phyloP scores from a whole-genome alignment of 176 grass and related monocot species.

The Musa itinerans region DNA sequence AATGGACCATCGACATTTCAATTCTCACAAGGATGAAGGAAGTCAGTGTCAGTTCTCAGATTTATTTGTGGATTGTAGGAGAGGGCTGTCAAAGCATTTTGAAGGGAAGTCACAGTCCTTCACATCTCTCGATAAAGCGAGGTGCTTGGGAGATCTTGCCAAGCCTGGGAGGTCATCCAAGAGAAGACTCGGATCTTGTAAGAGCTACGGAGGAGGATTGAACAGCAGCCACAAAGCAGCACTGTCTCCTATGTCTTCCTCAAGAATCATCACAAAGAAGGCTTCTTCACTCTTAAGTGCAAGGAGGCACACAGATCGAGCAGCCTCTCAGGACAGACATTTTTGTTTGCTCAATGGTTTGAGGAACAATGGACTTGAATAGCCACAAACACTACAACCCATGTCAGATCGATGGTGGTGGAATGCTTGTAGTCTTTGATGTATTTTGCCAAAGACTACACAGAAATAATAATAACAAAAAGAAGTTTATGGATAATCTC shows the following conservation, averaged over 20 bases:
- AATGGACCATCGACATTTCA: no score
- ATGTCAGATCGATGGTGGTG: background rate
- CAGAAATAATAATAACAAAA: no score
- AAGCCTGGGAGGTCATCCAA: conserved; percentile 2
- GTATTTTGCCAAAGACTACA: no score
- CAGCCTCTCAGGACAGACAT: background rate
- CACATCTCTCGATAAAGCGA: conserved; percentile 1
- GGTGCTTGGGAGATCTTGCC: conserved; percentile 4
- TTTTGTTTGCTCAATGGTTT: background rate
- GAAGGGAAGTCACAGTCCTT: conserved; percentile 14
- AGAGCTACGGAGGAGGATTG: background rate
- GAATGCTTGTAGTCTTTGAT: background rate
- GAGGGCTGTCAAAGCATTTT: conserved; percentile 17
- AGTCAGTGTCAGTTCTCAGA: background rate
- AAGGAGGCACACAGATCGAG: background rate
- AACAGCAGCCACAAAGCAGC: background rate
- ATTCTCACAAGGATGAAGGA: no score
- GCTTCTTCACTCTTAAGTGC: background rate
- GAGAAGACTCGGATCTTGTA: background rate
- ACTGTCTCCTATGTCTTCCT: background rate
- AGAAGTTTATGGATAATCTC: no score
- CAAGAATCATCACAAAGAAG: conserved; percentile 1
- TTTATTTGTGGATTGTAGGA: background rate
- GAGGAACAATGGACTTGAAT: background rate
- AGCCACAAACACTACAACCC: no score